These are phyloP conservation scores for Penicillium capsulatum DNA, from an alignment of 2,329 filamentous ascomycete species.

Conservation along the genomic window DNA sequence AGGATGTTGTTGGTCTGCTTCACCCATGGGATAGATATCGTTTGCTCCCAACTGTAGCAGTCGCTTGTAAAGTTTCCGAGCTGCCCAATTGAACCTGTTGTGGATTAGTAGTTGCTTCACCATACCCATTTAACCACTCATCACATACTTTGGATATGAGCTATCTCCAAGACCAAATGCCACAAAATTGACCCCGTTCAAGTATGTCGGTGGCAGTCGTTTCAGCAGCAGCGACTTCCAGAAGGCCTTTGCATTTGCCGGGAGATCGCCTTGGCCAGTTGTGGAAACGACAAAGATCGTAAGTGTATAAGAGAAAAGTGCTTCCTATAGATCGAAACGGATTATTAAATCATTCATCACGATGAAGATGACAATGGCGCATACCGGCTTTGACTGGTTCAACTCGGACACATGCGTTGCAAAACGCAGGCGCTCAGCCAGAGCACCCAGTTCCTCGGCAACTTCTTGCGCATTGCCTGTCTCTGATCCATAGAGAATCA, in stretches of 20 bases:
- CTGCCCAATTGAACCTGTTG: constrained; percentile 82
- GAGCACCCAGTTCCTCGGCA: constrained; percentile 73
- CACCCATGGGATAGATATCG: constrained; percentile 71
- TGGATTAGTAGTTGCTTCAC: too few relatives aligned
- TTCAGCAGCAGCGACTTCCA: constrained; percentile 82
- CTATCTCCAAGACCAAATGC: constrained; percentile 92
- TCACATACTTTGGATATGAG: constrained; percentile 76
- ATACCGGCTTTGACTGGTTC: constrained; percentile 69
- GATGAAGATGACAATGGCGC: constrained; percentile 30
- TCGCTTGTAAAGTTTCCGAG: constrained; percentile 79
- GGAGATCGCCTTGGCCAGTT: constrained; percentile 90
- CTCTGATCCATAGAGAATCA: constrained; percentile 89
- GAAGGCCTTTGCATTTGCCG: constrained; percentile 73
- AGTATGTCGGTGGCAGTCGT: constrained; percentile 66
- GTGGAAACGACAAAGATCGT: constrained; percentile 79
- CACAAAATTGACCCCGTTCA: constrained; percentile 68
- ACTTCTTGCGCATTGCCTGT: constrained; percentile 92
- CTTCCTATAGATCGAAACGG: constrained; percentile 23
- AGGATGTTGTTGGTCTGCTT: constrained; percentile 89
- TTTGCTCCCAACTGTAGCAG: constrained; percentile 77
- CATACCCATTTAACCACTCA: too few relatives aligned
- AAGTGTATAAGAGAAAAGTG: constrained; percentile 34
- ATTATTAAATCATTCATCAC: neutral
- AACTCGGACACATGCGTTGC: constrained; percentile 70
- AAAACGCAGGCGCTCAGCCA: constrained; percentile 75